These are phyloP conservation scores for Xylariaceae sp. DNA, from an alignment of 2,329 filamentous ascomycete genomes.

Conservation along the genomic window DNA sequence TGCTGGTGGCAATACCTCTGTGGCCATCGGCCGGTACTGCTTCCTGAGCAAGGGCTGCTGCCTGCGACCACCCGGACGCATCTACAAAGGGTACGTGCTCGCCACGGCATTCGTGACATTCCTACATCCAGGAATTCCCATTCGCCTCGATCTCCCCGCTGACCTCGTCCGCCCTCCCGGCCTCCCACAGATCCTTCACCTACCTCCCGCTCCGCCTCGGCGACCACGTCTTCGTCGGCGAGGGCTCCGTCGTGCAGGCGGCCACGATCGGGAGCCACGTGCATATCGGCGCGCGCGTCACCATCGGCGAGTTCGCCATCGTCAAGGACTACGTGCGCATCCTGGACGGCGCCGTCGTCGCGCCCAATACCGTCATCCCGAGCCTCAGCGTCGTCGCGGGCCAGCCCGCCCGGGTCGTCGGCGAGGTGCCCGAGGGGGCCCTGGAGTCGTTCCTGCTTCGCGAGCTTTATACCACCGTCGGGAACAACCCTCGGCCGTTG, in stretches of 20 bases:
- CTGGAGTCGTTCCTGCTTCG: constrained; percentile 61
- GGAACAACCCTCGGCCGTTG: constrained; percentile 47
- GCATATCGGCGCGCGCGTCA: constrained; percentile 72
- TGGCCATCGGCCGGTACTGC: constrained; percentile 87
- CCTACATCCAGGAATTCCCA: no score
- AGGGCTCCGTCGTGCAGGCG: constrained; percentile 71
- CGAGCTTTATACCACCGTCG: constrained; percentile 60
- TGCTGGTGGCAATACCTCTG: constrained; percentile 58
- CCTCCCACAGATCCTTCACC: constrained; percentile 50
- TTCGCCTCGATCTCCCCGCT: no score
- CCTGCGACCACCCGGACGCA: constrained; percentile 75
- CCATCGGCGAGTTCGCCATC: constrained; percentile 81
- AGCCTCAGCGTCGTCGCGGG: constrained; percentile 91
- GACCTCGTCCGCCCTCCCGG: no score
- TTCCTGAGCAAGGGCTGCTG: constrained; percentile 77
- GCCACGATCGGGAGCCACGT: constrained; percentile 82
- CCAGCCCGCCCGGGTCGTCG: constrained; percentile 72
- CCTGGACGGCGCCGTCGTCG: constrained; percentile 77
- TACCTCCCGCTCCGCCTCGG: constrained; percentile 90
- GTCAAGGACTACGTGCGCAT: constrained; percentile 92
- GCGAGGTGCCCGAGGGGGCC: constrained; percentile 72
- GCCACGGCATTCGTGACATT: no score
- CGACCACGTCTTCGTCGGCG: constrained; percentile 88
- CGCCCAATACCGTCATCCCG: constrained; percentile 85
- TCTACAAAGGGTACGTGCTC: constrained; percentile 70